phyloP scores from a whole-genome alignment of 23 red algal genomes.

The Gracilariopsis chorda region DNA sequence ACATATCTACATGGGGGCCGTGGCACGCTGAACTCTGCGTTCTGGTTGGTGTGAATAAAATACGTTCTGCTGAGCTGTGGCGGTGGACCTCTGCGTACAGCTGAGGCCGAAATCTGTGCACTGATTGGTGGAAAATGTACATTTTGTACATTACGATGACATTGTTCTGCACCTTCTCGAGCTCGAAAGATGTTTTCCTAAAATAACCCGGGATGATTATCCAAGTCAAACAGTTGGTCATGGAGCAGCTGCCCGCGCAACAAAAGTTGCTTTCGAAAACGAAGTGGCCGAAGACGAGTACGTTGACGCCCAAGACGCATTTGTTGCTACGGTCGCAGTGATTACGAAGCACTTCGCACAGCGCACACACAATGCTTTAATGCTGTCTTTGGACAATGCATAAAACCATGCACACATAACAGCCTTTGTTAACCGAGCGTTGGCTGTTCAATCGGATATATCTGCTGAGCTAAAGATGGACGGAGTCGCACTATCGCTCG shows the following conservation, averaged over 20 bases:
- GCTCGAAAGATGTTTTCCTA: constrained; percentile 57
- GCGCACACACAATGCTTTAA: constrained; percentile 36
- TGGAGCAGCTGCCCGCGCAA: constrained; percentile 47
- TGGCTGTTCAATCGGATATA: not conserved
- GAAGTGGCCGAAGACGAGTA: not conserved
- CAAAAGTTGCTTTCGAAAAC: constrained; percentile 34
- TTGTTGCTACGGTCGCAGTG: constrained; percentile 18
- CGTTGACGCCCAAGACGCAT: constrained; percentile 28
- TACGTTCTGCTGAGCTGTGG: no score
- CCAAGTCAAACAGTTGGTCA: constrained; percentile 62
- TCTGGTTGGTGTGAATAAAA: no score
- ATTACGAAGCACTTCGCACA: constrained; percentile 44
- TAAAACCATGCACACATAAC: constrained; percentile 46
- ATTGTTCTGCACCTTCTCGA: constrained; percentile 57
- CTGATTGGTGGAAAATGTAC: no score
- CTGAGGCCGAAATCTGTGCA: no score
- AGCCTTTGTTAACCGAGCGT: constrained; percentile 41
- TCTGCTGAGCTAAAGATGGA: constrained; percentile 74
- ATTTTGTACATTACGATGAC: constrained; percentile 79
- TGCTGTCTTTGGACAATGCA: constrained; percentile 78
- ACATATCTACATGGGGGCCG: no score
- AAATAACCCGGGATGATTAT: constrained; percentile 52
- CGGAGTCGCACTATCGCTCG: constrained; percentile 68
- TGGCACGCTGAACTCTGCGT: no score
- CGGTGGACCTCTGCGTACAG: no score